Base-by-base conservation (phyloP, 148 eudicot genomes). In the Amaranthus cruentus region DNA sequence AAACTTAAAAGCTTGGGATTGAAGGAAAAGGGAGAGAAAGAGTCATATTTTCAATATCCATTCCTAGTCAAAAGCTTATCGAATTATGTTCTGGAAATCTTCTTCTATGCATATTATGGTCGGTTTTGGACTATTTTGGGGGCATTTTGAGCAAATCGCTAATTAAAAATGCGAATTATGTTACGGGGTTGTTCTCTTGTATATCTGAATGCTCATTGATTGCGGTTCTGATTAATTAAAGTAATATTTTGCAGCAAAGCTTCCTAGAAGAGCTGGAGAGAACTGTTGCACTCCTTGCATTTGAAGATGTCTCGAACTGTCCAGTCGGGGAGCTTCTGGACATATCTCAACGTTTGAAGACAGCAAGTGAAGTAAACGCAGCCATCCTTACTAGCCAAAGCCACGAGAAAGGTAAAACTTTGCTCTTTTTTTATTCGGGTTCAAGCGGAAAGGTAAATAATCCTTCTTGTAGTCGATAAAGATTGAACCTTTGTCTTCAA, bases 311-410 rank as follows among this genome's bases (percentile, higher is more conserved):
- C 49, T 78, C 81, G 9, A 90, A 86, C 66, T 81, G 90, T 67
- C 99, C 99, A 38, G 90, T 92, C 65, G 85, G 94, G 68, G 96
- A 92, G 60, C 90, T 95, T 69, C 75, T 95, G 55, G 99, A 90
- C 80, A 83, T 90, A 73, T 92, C 99, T 12, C 99, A 95, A 73
- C 97, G 97, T 63, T 82, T 86, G 51, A 95, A 92, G 86, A 95
- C 97, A 15, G 99, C 99, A n/a, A 95, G 94, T 78, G 99, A 95
- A 81, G 96, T 95, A 47, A 91, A 95, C 84, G 97, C 99, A 18
- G 99, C 99, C 62, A 95, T 95, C 72, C 97, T 95, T 69, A 90
- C 94, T 10, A 95, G 97, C 82, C 99, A 95, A 79, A 90, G 90
- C 84, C 99, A 92, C 75, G 99, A 95, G 83, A 95, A 95, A 81